Evolutionary conservation across 257 asterid species (phyloP).

Genomic region (Jacaranda copaia): DNA sequence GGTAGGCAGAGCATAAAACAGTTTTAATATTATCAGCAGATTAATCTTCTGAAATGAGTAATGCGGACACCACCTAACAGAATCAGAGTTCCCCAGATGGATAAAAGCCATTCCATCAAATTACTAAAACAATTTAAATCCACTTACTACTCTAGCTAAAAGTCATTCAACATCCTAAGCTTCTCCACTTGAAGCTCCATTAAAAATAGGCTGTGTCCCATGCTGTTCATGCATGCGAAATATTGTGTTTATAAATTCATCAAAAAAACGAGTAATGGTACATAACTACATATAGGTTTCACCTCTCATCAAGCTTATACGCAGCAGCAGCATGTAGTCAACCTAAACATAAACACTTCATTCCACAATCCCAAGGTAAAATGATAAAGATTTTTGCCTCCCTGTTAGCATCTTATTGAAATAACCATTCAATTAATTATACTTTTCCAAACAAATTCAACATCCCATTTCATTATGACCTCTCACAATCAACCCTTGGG

Average conservation of each 20-base stretch:
- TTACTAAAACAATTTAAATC: neutral
- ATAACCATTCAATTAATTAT: neutral
- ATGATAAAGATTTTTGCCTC: neutral
- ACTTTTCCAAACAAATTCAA: neutral
- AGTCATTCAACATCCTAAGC: conserved; percentile 10
- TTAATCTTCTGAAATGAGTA: conserved; percentile 5
- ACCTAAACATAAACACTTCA: neutral
- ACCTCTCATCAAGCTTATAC: neutral
- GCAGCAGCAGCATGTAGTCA: neutral
- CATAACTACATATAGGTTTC: neutral
- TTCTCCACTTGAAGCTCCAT: neutral
- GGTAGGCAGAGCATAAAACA: neutral
- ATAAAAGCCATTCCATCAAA: neutral
- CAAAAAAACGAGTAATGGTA: conserved; percentile 3
- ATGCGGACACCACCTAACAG: neutral
- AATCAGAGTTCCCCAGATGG: conserved; percentile 3
- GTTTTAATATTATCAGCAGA: conserved; percentile 2
- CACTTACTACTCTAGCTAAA: neutral
- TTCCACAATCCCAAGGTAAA: neutral
- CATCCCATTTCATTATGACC: neutral
- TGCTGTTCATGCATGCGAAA: neutral
- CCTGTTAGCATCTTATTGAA: neutral
- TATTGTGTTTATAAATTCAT: neutral
- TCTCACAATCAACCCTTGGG: no score
- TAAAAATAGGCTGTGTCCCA: neutral